These are phyloP conservation scores for Crithidia acanthocephali DNA, from an alignment of 208 protist species.

Conservation along the genomic window DNA sequence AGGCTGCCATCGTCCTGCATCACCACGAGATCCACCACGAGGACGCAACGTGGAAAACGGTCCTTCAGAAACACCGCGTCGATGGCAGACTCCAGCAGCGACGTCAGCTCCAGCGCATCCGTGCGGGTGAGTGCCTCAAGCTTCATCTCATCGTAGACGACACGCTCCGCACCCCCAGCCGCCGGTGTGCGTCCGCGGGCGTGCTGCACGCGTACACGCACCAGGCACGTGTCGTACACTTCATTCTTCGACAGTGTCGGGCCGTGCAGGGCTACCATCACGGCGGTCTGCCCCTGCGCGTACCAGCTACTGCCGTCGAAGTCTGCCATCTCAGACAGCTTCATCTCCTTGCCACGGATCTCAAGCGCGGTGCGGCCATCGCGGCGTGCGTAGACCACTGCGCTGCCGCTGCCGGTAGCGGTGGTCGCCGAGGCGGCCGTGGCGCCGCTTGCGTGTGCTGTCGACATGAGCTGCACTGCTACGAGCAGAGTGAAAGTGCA, in stretches of 20 bases:
- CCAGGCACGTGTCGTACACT: slow-evolving; percentile 44
- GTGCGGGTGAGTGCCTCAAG: slow-evolving; percentile 32
- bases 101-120: slow-evolving; percentile 55
- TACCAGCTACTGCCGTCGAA: slow-evolving; percentile 86
- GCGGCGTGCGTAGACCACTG: slow-evolving; percentile 30
- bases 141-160: slow-evolving; percentile 43
- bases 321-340: slow-evolving; percentile 53
- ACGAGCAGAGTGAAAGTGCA: too few relatives aligned
- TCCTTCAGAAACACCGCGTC: slow-evolving; percentile 59
- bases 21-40: slow-evolving; percentile 71
- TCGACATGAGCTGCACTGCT: not conserved
- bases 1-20: slow-evolving; percentile 79
- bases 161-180: slow-evolving; percentile 60
- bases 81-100: slow-evolving; percentile 46
- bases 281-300: slow-evolving; percentile 70
- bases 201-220: slow-evolving; percentile 38
- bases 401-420: too few relatives aligned
- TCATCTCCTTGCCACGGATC: slow-evolving; percentile 74
- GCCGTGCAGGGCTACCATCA: slow-evolving; percentile 71
- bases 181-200: slow-evolving; percentile 33
- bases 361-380: slow-evolving; percentile 71
- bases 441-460: not conserved
- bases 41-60: slow-evolving; percentile 61
- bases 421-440: slow-evolving; percentile 3
- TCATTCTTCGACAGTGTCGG: slow-evolving; percentile 57